Evolutionary conservation across 1,284 basidiomycete genomes (phyloP).

Genomic region (Melanopsichium pennsylvanicum): DNA sequence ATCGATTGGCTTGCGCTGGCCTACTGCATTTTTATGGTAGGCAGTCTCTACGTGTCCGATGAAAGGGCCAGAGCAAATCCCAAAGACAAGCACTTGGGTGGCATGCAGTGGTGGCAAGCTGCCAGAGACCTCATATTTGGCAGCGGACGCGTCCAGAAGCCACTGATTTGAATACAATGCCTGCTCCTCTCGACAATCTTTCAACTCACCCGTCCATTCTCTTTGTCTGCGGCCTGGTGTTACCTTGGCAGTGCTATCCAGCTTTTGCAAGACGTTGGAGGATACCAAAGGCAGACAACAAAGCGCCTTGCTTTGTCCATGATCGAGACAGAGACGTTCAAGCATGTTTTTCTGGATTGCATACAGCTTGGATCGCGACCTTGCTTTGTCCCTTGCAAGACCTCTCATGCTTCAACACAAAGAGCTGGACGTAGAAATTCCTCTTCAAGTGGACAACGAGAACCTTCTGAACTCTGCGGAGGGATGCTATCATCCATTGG

Average conservation of each 20-base stretch:
- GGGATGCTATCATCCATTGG: constrained; percentile 12
- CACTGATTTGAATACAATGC: constrained; percentile 23
- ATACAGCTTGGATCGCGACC: constrained; percentile 54
- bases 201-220: constrained; percentile 35
- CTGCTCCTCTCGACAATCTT: constrained; percentile 31
- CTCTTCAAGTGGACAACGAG: constrained; percentile 55
- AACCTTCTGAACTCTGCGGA: constrained; percentile 37
- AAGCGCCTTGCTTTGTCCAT: constrained; percentile 37
- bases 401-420: constrained; percentile 58
- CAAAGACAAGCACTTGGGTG: constrained; percentile 21
- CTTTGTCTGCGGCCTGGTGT: constrained; percentile 43
- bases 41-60: constrained; percentile 39
- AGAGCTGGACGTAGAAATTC: constrained; percentile 55
- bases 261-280: constrained; percentile 47
- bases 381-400: constrained; percentile 40
- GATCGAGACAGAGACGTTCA: constrained; percentile 45
- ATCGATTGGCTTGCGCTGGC: constrained; percentile 38
- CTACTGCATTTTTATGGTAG: constrained; percentile 50
- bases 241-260: constrained; percentile 46
- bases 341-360: constrained; percentile 53
- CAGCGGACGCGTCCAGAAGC: constrained; percentile 12
- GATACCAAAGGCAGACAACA: constrained; percentile 49
- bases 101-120: constrained; percentile 40
- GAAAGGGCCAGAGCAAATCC: constrained; percentile 17
- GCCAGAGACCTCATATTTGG: constrained; percentile 19